Conservation (phyloP, 2,329 filamentous ascomycete species). For the Hypoxylon sp. region DNA sequence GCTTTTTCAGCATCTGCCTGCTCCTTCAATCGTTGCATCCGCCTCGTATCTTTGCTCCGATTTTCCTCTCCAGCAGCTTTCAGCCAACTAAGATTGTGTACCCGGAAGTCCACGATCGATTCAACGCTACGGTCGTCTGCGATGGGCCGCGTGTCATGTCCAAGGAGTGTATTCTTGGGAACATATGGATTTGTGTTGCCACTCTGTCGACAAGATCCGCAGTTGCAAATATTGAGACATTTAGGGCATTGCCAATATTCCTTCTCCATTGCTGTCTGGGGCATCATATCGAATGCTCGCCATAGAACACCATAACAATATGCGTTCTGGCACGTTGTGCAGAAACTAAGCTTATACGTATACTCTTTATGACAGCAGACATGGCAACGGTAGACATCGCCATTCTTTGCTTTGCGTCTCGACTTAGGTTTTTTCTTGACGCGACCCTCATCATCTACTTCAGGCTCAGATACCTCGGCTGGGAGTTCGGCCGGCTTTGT, state of each 20-base stretch:
- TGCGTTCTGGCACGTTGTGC: conserved; percentile 79
- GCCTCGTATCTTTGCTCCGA: conserved; percentile 69
- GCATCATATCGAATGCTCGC: conserved; percentile 91
- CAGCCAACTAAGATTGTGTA: conserved; percentile 90
- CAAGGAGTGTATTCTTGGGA: conserved; percentile 88
- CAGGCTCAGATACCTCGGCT: conserved; percentile 59
- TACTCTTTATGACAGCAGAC: conserved; percentile 86
- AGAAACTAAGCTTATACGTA: conserved; percentile 87
- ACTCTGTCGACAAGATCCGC: conserved; percentile 78
- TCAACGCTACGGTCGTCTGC: conserved; percentile 94
- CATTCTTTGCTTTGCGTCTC: conserved; percentile 67
- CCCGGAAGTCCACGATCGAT: conserved; percentile 88
- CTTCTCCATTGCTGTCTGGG: conserved; percentile 84
- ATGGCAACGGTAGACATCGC: conserved; percentile 77
- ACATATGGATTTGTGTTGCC: conserved; percentile 82
- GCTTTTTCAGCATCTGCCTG: conserved; percentile 72
- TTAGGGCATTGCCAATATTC: conserved; percentile 90
- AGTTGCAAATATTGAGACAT: conserved; percentile 89
- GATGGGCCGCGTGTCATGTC: conserved; percentile 90
- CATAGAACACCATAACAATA: conserved; percentile 97
- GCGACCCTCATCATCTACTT: conserved; percentile 75
- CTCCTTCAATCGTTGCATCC: conserved; percentile 70
- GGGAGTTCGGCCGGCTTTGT: conserved; percentile 68
- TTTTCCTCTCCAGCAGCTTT: conserved; percentile 71
- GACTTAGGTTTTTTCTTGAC: conserved; percentile 76